Base-by-base conservation (phyloP, 1,284 basidiomycete genomes). In the Sutorius eximius region DNA sequence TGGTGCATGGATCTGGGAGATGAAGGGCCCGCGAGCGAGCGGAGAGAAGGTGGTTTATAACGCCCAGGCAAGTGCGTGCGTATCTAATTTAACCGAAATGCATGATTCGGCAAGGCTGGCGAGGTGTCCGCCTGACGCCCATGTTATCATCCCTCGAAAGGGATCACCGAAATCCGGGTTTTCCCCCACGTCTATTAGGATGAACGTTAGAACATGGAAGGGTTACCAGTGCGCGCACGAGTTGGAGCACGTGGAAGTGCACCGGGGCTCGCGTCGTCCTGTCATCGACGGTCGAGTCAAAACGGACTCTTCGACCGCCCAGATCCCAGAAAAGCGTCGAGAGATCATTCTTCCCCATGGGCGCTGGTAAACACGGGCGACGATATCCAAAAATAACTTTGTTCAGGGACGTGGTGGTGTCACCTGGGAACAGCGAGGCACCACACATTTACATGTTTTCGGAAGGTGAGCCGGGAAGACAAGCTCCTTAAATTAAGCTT, bases 1-100 rank as follows among this genome's bases (percentile, higher is more conserved):
- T 66, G 49, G 20, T 42, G 6, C 33, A 41, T 37, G 18, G 15
- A 45, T 11, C 16, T 40, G 27, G 5, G n/a, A 46, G 42, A 47
- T 16, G 38, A 42, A 33, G 22, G 27, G 30, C 33, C 37, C 22
- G 34, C 20, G 20, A 27, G 33, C 1, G 44, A 38, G 9, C 9
- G 30, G 7, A 15, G 27, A 13, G 5, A 45, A 24, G n/a, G 20
- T 3, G 40, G 6, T 18, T 41, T 50, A 53, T 49, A 58, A 44
- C 42, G 16, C n/a, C 30, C 15, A 16, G n/a, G 5, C 3, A 30
- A 1, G 27, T 38, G 11, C 36, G 29, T 24, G 42, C 16, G 40
- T 24, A 11, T 36, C 22, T 8, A 32, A 30, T 38, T 41, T 38
- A 47, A 43, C 36, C 29, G 33, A 52, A 30, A 40, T 34, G 32